Percentiles rank a stretch among this genome's conserved stretches.
phyloP scores from a whole-genome alignment of 805 yeast species.

The Yamadazyma paraphyllophila region DNA sequence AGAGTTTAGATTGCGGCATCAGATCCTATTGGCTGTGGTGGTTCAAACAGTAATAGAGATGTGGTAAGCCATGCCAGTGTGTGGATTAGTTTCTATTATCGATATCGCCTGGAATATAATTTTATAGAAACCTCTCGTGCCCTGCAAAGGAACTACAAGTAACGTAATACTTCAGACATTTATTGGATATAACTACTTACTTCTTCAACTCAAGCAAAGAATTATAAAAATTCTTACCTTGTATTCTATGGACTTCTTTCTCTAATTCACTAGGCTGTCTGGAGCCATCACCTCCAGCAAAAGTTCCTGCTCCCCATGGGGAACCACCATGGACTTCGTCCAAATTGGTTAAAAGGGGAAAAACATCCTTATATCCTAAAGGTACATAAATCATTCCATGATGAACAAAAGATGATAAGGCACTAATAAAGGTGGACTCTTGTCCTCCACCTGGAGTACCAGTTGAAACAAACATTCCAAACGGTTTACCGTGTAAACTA shows the following conservation, averaged over 20 bases:
- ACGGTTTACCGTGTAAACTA: conserved; percentile 69
- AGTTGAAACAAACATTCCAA: conserved; percentile 69
- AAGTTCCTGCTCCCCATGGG: conserved; percentile 84
- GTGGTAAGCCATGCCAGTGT: no score
- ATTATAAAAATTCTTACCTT: conserved; percentile 60
- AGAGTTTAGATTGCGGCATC: no score
- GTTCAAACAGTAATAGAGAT: no score
- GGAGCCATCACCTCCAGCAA: conserved; percentile 76
- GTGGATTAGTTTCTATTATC: no score
- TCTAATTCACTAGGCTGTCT: conserved; percentile 65
- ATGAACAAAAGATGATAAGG: conserved; percentile 65
- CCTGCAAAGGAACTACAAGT: no score
- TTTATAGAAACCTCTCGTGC: no score
- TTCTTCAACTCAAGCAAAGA: conserved; percentile 14
- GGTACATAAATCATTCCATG: conserved; percentile 83
- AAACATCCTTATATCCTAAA: conserved; percentile 63
- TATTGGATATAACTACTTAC: not conserved
- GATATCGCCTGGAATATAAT: no score
- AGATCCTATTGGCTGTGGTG: no score
- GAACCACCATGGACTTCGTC: conserved; percentile 76
- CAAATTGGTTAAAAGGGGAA: conserved; percentile 52
- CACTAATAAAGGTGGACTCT: conserved; percentile 65
- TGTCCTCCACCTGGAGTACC: conserved; percentile 83
- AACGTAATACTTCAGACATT: not conserved
- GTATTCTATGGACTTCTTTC: conserved; percentile 58